Conservation (phyloP, 1,284 basidiomycete genomes). For the Anthracocystis panici-leucophaei region DNA sequence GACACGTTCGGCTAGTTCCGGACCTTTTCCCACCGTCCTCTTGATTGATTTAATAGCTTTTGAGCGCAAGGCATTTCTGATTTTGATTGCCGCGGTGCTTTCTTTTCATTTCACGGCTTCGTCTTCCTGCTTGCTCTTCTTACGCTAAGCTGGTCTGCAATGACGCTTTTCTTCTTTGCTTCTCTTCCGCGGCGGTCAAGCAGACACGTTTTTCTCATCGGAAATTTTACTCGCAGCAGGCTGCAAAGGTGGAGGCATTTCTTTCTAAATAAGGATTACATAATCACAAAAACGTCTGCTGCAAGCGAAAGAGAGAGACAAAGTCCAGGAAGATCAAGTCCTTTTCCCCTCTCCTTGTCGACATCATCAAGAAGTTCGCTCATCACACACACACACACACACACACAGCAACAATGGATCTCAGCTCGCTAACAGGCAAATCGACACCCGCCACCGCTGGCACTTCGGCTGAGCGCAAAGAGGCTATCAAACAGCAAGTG, state of each 20-base stretch:
- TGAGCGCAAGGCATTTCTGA: no score
- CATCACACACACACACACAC: constrained; percentile 1
- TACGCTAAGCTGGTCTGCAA: constrained; percentile 4
- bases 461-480: constrained; percentile 62
- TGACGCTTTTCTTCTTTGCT: background rate
- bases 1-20: constrained; percentile 19
- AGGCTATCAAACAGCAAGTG: constrained; percentile 67
- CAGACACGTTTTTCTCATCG: constrained; percentile 14
- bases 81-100: no score
- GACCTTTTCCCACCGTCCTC: constrained; percentile 11
- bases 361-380: background rate
- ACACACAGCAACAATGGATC: constrained; percentile 47
- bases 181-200: constrained; percentile 1
- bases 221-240: constrained; percentile 6
- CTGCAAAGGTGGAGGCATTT: constrained; percentile 5
- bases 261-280: constrained; percentile 7
- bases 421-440: constrained; percentile 53
- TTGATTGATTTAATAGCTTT: no score
- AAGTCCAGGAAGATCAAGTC: constrained; percentile 6
- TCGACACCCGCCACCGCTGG: constrained; percentile 13
- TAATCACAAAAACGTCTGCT: constrained; percentile 4
- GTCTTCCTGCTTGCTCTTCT: background rate
- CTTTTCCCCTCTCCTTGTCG: background rate
- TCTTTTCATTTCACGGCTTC: no score
- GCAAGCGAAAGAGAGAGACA: background rate